phyloP scores from a whole-genome alignment of 129 eudicot species.

The Erigeron canadensis region DNA sequence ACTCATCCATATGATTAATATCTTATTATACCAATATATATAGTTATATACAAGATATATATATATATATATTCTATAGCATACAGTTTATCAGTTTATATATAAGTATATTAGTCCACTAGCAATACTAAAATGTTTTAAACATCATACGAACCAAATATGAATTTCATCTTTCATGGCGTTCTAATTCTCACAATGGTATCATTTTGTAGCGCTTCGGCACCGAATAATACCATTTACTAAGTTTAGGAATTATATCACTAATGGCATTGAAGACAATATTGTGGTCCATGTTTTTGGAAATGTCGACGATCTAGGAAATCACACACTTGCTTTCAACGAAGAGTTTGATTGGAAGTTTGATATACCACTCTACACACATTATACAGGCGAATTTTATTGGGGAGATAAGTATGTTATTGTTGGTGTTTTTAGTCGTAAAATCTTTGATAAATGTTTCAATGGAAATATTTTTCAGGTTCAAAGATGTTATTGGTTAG shows the following conservation, averaged over 20 bases:
- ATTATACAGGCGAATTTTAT: slow-evolving; percentile 7
- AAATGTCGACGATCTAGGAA: background rate
- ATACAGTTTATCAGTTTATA: too few relatives aligned
- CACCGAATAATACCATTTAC: background rate
- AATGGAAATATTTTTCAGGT: background rate
- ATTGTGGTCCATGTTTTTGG: background rate
- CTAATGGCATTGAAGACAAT: slow-evolving; percentile 2
- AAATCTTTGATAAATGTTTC: background rate
- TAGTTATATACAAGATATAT: too few relatives aligned
- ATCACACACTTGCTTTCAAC: slow-evolving; percentile 11
- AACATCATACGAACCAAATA: background rate
- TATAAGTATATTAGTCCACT: background rate
- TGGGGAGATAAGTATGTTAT: background rate
- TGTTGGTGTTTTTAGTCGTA: background rate
- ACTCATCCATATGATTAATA: too few relatives aligned
- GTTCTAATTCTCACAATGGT: background rate
- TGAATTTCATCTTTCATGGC: background rate
- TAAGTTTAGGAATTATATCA: slow-evolving; percentile 3
- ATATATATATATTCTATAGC: too few relatives aligned
- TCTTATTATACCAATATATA: too few relatives aligned
- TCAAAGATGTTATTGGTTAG: background rate
- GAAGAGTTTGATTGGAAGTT: slow-evolving; percentile 13
- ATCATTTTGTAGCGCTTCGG: slow-evolving; percentile 2
- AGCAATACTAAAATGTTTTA: background rate
- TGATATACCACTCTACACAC: background rate